Evolutionary conservation across 2,329 filamentous ascomycete genomes (phyloP), one percentile per base, ranked within the genome.

Genomic region (Talaromyces marneffei): DNA sequence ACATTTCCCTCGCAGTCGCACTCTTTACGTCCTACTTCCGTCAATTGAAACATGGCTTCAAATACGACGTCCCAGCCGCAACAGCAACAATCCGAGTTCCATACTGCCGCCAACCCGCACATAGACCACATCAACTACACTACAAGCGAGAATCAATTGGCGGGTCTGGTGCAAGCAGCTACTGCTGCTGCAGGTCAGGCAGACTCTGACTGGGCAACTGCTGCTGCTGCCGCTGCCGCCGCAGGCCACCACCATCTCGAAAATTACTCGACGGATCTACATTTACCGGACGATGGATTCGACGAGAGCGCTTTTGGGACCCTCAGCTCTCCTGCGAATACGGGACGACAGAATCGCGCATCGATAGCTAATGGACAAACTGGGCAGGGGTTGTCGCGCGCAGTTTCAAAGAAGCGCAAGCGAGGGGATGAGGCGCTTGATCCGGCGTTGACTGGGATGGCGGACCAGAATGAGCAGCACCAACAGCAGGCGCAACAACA

Each of bases 101-200:
- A 69, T 56, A 57, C 64, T 12, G 56, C 72, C 1, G 65, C 70
- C 54, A 58, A 68, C 27, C 65, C 69, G 9, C 69, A 70, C 18
- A 62, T 73, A 12, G 74, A 76, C 33, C 66, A 72, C 12, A 74
- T 67, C 58, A 75, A 66, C 56, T 76, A 76, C 65, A 66, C 71
- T 14, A 70, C 74, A 1, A 75, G 69, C 40, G 77, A 79, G 54
- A 77, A 75, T 54, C 78, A 79, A 58, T 70, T 80, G 14, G 78
- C 78, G 4, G 78, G 77, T 3, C 65, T 80, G 35, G 76, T 80
- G 6, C 75, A 79, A 65, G 78, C 77, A 31, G 78, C 78, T 2
- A 79, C 77, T 2, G 78, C 77, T 1, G 76, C 77, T 33, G 77
- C 77, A 37, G 73, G 71, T 18, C 71, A 75, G 62, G 71, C 75